These are phyloP conservation scores for Dichomitus squalens DNA, from an alignment of 1,284 basidiomycete genomes.

Conservation along the genomic window DNA sequence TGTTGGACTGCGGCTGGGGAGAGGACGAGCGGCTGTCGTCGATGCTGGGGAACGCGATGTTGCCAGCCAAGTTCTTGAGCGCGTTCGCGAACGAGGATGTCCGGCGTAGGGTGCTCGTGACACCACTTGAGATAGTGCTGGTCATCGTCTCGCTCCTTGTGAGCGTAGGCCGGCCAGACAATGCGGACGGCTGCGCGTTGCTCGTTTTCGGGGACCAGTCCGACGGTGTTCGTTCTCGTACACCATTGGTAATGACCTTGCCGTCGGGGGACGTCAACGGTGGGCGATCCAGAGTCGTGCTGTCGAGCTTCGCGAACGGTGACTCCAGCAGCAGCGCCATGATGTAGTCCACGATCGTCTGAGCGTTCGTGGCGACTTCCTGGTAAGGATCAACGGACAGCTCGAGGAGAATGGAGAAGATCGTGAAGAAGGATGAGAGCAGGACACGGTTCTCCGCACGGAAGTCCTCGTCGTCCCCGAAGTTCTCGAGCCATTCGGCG, in stretches of 20 bases:
- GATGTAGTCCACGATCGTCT: constrained; percentile 92
- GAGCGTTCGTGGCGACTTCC: constrained; percentile 89
- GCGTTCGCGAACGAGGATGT: constrained; percentile 86
- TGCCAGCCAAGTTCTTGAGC: constrained; percentile 75
- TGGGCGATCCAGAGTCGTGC: constrained; percentile 58
- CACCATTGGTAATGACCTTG: constrained; percentile 21
- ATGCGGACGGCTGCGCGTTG: constrained; percentile 40
- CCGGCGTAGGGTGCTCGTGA: constrained; percentile 70
- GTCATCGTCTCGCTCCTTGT: constrained; percentile 65
- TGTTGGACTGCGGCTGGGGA: constrained; percentile 36
- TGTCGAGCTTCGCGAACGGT: constrained; percentile 77
- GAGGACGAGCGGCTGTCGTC: constrained; percentile 55
- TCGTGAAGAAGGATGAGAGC: constrained; percentile 89
- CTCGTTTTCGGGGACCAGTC: constrained; percentile 47
- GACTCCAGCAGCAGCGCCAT: constrained; percentile 89
- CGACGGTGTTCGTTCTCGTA: constrained; percentile 56
- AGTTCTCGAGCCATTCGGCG: constrained; percentile 73
- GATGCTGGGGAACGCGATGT: constrained; percentile 64
- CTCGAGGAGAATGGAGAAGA: constrained; percentile 89
- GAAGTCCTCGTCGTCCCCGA: constrained; percentile 65
- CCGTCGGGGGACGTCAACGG: constrained; percentile 42
- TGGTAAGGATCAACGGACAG: constrained; percentile 92
- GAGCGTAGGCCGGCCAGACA: constrained; percentile 46
- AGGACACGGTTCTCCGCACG: constrained; percentile 84
- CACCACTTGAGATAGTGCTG: constrained; percentile 57